Conservation (phyloP, 306 rosid species). For the Cicer cuneatum region DNA sequence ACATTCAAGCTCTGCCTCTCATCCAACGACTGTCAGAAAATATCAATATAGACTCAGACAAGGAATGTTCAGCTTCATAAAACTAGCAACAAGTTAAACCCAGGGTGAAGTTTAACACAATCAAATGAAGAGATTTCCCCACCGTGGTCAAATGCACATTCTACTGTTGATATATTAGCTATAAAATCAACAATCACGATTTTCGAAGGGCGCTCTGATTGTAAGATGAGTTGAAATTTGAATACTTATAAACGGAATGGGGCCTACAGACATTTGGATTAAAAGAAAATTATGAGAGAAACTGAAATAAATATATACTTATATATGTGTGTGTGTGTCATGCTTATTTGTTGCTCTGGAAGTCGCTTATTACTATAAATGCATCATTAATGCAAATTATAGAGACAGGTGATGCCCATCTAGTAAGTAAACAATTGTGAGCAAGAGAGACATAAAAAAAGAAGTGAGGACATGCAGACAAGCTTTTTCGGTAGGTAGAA, state of each 20-base stretch:
- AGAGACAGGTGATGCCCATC: background rate
- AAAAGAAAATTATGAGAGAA: too few relatives aligned
- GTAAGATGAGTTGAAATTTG: background rate
- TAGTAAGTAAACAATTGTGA: background rate
- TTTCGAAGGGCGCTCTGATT: background rate
- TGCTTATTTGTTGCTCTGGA: constrained; percentile 2
- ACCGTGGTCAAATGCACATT: background rate
- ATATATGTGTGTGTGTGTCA: background rate
- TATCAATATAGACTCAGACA: constrained; percentile 41
- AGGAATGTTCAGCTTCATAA: constrained; percentile 35
- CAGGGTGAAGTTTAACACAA: background rate
- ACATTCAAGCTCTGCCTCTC: constrained; percentile 84
- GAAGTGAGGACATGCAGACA: background rate
- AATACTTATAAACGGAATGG: background rate
- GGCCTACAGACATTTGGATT: background rate
- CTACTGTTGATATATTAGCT: constrained; percentile 4
- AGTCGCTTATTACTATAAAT: background rate
- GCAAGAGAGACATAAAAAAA: background rate
- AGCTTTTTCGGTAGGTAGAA: background rate
- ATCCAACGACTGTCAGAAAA: constrained; percentile 70
- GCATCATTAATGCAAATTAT: background rate
- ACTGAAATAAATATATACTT: too few relatives aligned
- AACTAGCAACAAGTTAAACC: constrained; percentile 17
- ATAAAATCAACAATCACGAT: background rate
- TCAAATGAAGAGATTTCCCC: background rate